These are phyloP conservation scores for Neurospora crassa DNA, from an alignment of 2,329 filamentous ascomycete species.

Conservation along the genomic window DNA sequence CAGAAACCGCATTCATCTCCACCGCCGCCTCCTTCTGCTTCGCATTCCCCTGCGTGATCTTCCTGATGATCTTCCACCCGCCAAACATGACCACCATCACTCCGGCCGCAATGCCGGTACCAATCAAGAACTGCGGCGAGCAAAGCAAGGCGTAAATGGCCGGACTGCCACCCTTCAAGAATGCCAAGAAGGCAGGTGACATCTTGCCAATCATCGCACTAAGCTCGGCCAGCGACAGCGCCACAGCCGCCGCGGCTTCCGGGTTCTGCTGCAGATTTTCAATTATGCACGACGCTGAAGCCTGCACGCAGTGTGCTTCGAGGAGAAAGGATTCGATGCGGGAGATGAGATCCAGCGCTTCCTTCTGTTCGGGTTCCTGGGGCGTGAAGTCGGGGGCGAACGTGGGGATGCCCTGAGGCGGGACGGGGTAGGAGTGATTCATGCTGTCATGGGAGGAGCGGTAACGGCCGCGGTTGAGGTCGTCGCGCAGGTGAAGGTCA, in stretches of 20 bases:
- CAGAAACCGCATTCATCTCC: constrained; percentile 14
- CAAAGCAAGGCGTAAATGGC: constrained; percentile 79
- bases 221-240: constrained; percentile 84
- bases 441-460: background rate
- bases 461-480: constrained; percentile 28
- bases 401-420: constrained; percentile 16
- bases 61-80: constrained; percentile 95
- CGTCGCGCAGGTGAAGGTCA: constrained; percentile 44
- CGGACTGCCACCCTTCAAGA: constrained; percentile 73
- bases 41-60: constrained; percentile 44
- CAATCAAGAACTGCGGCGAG: constrained; percentile 90
- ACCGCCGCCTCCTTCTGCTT: constrained; percentile 22
- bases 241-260: constrained; percentile 87
- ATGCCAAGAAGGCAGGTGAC: constrained; percentile 66
- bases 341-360: constrained; percentile 48
- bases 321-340: constrained; percentile 70
- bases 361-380: constrained; percentile 36
- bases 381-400: constrained; percentile 31
- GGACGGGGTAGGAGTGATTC: constrained; percentile 1
- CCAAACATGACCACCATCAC: constrained; percentile 95
- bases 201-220: constrained; percentile 74
- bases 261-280: constrained; percentile 60
- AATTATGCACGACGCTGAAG: constrained; percentile 76
- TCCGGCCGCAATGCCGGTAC: constrained; percentile 77
- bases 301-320: constrained; percentile 81